A percentile compares a stretch with the other conserved stretches of the same genome.
These are phyloP conservation scores for Chondrostereum purpureum DNA, from an alignment of 1,284 basidiomycete species.

Conservation along the genomic window DNA sequence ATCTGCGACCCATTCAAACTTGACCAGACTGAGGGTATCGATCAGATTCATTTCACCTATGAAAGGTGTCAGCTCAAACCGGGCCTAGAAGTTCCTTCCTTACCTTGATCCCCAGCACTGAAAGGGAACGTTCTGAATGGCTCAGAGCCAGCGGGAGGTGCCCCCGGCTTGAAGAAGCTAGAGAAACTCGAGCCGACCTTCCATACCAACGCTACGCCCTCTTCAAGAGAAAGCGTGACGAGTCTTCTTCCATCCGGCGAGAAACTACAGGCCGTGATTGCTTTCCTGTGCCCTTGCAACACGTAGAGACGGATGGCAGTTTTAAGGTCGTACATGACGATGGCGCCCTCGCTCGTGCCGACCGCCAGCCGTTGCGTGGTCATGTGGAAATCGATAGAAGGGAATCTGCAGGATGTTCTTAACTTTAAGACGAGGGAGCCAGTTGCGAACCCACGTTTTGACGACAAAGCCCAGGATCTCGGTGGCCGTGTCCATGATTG, in stretches of 20 bases:
- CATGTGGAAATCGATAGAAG: slow-evolving; percentile 87
- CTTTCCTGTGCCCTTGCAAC: slow-evolving; percentile 82
- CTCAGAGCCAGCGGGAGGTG: slow-evolving; percentile 74
- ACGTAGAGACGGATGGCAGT: slow-evolving; percentile 93
- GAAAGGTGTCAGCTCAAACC: slow-evolving; percentile 1
- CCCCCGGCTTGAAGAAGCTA: slow-evolving; percentile 87
- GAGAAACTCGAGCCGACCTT: slow-evolving; percentile 83
- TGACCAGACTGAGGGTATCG: slow-evolving; percentile 66
- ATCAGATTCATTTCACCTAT: slow-evolving; percentile 65
- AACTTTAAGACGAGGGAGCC: neutral
- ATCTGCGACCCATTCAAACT: slow-evolving; percentile 79
- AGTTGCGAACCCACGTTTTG: slow-evolving; percentile 49
- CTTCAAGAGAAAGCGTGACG: slow-evolving; percentile 82
- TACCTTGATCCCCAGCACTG: slow-evolving; percentile 60
- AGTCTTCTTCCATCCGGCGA: slow-evolving; percentile 89
- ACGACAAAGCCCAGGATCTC: slow-evolving; percentile 90
- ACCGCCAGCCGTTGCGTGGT: slow-evolving; percentile 84
- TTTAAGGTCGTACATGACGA: slow-evolving; percentile 96
- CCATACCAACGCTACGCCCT: slow-evolving; percentile 80
- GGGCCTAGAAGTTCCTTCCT: slow-evolving; percentile 14
- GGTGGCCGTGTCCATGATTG: slow-evolving; percentile 85
- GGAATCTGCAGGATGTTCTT: slow-evolving; percentile 58
- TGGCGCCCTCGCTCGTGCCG: slow-evolving; percentile 88
- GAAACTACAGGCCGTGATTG: slow-evolving; percentile 79
- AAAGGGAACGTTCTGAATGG: slow-evolving; percentile 84